These are phyloP conservation scores for Xylaria sp. DNA, from an alignment of 2,329 filamentous ascomycete genomes.

Conservation along the genomic window DNA sequence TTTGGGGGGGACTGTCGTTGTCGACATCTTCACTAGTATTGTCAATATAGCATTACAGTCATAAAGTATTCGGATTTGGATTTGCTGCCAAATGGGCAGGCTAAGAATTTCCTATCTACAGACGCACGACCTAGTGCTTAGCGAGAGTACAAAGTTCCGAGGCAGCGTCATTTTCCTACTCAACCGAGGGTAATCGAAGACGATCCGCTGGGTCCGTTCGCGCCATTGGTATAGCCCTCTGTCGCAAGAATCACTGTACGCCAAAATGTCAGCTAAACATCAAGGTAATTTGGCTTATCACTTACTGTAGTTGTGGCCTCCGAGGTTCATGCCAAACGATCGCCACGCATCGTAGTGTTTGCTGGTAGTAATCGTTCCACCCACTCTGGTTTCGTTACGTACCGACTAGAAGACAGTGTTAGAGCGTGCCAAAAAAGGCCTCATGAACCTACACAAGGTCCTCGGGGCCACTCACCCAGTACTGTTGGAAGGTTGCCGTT, in stretches of 20 bases:
- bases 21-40: neutral
- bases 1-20: neutral
- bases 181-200: constrained; percentile 41
- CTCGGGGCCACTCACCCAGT: constrained; percentile 49
- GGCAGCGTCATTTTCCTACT: neutral
- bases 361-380: constrained; percentile 62
- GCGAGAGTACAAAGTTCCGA: neutral
- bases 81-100: neutral
- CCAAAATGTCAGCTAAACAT: neutral
- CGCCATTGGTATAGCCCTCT: constrained; percentile 44
- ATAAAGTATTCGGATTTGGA: neutral
- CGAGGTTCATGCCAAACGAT: constrained; percentile 59
- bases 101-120: neutral
- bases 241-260: constrained; percentile 44
- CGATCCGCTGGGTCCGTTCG: constrained; percentile 41
- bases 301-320: constrained; percentile 60
- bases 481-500: constrained; percentile 64
- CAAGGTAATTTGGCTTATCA: neutral
- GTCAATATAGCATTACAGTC: neutral
- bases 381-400: constrained; percentile 59
- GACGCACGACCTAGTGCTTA: neutral
- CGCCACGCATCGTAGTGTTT: constrained; percentile 67
- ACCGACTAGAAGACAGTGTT: constrained; percentile 47
- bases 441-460: neutral
- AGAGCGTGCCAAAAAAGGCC: neutral